Evolutionary conservation across 805 yeast genomes (phyloP).

Genomic region (Candida golubevii): DNA sequence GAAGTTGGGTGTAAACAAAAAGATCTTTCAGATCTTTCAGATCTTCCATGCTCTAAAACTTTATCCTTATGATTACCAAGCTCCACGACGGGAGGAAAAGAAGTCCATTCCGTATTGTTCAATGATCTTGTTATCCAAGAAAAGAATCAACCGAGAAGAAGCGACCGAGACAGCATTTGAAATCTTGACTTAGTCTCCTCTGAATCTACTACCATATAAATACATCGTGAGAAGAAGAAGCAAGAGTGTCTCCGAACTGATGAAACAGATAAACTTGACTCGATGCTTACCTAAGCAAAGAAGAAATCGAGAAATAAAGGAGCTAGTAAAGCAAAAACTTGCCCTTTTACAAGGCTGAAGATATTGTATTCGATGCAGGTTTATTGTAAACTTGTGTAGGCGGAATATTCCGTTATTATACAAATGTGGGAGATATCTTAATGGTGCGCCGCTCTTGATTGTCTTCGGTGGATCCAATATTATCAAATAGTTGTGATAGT

Average conservation of each 20-base stretch:
- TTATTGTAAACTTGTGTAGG: not conserved
- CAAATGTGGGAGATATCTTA: conserved; percentile 11
- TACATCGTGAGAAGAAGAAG: conserved; percentile 32
- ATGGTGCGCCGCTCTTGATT: conserved; percentile 18
- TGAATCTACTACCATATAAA: conserved; percentile 44
- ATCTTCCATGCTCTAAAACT: conserved; percentile 81
- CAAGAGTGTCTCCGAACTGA: conserved; percentile 39
- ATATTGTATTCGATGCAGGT: too few species aligned
- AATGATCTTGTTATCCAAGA: conserved; percentile 94
- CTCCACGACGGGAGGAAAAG: conserved; percentile 36
- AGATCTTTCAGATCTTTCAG: conserved; percentile 81
- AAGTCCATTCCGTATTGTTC: conserved; percentile 48
- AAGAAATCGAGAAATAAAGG: conserved; percentile 39
- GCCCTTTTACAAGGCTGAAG: conserved; percentile 28
- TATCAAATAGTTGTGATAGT: conserved; percentile 29
- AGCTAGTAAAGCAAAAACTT: conserved; percentile 35
- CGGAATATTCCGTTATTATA: conserved; percentile 12
- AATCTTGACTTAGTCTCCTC: conserved; percentile 66
- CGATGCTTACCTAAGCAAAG: conserved; percentile 35
- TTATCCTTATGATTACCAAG: conserved; percentile 70
- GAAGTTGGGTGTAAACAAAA: conserved; percentile 59
- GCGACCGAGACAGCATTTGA: conserved; percentile 87
- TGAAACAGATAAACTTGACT: conserved; percentile 39
- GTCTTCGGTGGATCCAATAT: conserved; percentile 16
- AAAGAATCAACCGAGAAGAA: too few species aligned